phyloP scores from a whole-genome alignment of 768 basidiomycete species.

The Hypsizygus marmoreus region DNA sequence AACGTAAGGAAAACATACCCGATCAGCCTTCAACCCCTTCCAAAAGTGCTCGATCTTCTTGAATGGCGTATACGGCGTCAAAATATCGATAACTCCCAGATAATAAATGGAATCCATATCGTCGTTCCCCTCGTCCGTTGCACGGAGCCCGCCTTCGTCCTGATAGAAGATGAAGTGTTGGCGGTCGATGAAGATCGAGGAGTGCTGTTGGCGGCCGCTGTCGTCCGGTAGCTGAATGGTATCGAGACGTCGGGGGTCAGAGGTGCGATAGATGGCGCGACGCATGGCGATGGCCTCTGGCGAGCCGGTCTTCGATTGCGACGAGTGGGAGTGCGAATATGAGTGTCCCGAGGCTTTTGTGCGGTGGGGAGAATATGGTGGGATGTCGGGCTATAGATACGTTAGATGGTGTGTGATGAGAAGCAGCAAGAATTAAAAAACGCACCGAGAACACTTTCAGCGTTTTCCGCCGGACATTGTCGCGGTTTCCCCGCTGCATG shows the following conservation, averaged over 20 bases:
- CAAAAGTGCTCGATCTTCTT: slow-evolving; percentile 91
- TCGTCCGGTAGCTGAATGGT: slow-evolving; percentile 20
- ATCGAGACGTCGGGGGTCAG: slow-evolving; percentile 73
- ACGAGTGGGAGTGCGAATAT: slow-evolving; percentile 32
- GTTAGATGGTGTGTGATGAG: slow-evolving; percentile 4
- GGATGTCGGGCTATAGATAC: slow-evolving; percentile 63
- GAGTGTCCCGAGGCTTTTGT: slow-evolving; percentile 43
- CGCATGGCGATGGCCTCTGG: slow-evolving; percentile 85
- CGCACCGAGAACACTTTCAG: slow-evolving; percentile 90
- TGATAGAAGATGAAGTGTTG: slow-evolving; percentile 92
- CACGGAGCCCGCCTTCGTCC: slow-evolving; percentile 91
- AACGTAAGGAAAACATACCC: slow-evolving; percentile 57
- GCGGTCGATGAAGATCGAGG: slow-evolving; percentile 48
- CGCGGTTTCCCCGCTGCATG: slow-evolving; percentile 86
- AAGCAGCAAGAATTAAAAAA: slow-evolving; percentile 15
- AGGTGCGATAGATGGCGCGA: slow-evolving; percentile 74
- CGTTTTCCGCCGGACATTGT: slow-evolving; percentile 88
- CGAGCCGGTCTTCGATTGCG: slow-evolving; percentile 49
- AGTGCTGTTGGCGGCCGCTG: slow-evolving; percentile 12
- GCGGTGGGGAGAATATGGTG: slow-evolving; percentile 46
- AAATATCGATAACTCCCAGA: slow-evolving; percentile 94
- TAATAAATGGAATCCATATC: slow-evolving; percentile 84
- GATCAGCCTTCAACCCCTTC: slow-evolving; percentile 87
- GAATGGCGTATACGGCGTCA: slow-evolving; percentile 78
- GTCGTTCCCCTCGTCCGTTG: slow-evolving; percentile 85